Percentiles rank a stretch among this genome's conserved stretches.
Evolutionary conservation across 2,329 filamentous ascomycete species (phyloP).

Genomic region (Amylocarpus encephaloides): DNA sequence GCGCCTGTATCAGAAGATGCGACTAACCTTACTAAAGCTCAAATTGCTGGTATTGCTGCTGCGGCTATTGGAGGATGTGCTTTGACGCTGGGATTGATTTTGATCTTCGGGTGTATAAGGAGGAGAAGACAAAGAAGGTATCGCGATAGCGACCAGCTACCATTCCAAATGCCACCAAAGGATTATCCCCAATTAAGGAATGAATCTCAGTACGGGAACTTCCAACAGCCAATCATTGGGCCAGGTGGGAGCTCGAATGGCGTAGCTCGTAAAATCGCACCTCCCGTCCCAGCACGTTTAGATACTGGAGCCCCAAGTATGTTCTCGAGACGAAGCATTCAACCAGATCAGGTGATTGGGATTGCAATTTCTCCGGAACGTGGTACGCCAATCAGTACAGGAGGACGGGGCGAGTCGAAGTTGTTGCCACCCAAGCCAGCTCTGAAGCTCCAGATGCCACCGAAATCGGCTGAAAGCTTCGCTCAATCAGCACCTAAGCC

Average conservation of each 20-base stretch:
- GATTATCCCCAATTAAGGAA: conserved; percentile 14
- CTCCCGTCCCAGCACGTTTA: conserved; percentile 21
- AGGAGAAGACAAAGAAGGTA: conserved; percentile 25
- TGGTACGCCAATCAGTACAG: conserved; percentile 5
- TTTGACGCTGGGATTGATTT: conserved; percentile 42
- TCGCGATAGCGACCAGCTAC: conserved; percentile 30
- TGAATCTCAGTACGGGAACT: conserved; percentile 14
- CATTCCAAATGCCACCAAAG: conserved; percentile 28
- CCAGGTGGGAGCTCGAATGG: conserved; percentile 23
- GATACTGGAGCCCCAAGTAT: conserved; percentile 26
- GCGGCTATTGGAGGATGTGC: conserved; percentile 45
- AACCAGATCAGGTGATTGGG: conserved; percentile 24
- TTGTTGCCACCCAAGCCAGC: conserved; percentile 29
- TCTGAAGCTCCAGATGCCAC: conserved; percentile 25
- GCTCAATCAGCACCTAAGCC: conserved; percentile 1
- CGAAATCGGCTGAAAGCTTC: conserved; percentile 1
- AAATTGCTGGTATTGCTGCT: conserved; percentile 53
- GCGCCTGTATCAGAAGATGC: conserved; percentile 13
- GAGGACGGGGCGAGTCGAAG: conserved; percentile 19
- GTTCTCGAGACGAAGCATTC: conserved; percentile 28
- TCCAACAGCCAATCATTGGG: conserved; percentile 10
- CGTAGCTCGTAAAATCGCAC: conserved; percentile 18
- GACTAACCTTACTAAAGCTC: conserved; percentile 24
- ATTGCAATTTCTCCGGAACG: conserved; percentile 28
- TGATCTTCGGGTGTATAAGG: conserved; percentile 33